Conservation (phyloP, 768 basidiomycete species). For the Hydnum rufescens region DNA sequence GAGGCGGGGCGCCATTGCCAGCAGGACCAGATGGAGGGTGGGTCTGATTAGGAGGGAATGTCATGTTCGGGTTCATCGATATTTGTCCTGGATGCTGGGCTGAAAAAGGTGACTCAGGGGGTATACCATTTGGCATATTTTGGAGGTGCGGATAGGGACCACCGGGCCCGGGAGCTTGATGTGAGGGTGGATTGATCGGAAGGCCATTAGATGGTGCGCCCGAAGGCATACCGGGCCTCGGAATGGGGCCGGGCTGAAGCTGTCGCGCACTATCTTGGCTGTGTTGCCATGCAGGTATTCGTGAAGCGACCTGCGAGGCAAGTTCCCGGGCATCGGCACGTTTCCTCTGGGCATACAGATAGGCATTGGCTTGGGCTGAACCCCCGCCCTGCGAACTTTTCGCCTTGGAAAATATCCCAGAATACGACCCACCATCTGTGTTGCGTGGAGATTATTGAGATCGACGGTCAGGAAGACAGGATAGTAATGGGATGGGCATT, state of each 20-base stretch:
- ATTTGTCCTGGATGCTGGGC: no score
- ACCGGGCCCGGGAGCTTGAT: no score
- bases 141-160: no score
- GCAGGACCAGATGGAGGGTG: no score
- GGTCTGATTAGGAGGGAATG: no score
- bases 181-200: no score
- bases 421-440: conserved; percentile 12
- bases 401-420: conserved; percentile 9
- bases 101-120: no score
- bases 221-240: background rate
- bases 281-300: background rate
- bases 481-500: background rate
- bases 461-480: background rate
- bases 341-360: background rate
- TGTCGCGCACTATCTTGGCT: background rate
- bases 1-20: no score
- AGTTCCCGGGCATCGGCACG: background rate
- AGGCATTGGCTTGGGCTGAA: background rate
- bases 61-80: no score
- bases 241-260: background rate
- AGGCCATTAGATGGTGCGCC: no score
- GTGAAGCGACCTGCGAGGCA: background rate
- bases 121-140: no score
- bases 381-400: background rate
- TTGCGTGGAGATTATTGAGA: background rate